Base-by-base conservation (phyloP, 2,329 filamentous ascomycete genomes). In the Leptographium galeiforme region DNA sequence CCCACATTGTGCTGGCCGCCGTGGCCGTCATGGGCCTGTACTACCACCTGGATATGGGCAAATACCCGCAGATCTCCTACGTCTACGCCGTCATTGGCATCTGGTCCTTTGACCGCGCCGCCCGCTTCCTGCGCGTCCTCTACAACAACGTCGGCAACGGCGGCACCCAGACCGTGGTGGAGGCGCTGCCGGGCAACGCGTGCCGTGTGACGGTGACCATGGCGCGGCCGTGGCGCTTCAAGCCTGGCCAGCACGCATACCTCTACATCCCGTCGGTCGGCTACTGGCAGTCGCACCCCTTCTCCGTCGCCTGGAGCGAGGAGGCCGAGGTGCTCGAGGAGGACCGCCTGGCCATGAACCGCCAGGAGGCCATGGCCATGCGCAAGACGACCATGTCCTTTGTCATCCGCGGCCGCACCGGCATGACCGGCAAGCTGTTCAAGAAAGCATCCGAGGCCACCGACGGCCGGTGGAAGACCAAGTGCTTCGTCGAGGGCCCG, bases 291-390 rank as follows among this genome's bases (percentile, higher is more conserved):
- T 88, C 84, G 48, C 86, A 91, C 63, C 86, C 86, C 1, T 90
- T 90, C 70, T 87, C 85, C 3, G 74, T 89, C 45, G 84, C 84
- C 39, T 91, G 86, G 86, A 83, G 80, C 58, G 82, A 88, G 56
- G 83, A 87, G 57, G 74, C 72, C 44, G 75, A 78, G 55, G 67
- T 72, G 50, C 61, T 70, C 13, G 69, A 68, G 51, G 64, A 67
- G 12, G 78, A 82, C 57, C 79, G 77, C 66, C 68, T 82, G 41
- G 75, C 76, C n/a, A 76, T 78, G 68, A 76, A 72, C 58, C 72
- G 76, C 49, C 76, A 81, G 58, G 79, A 84, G 55, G 70, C 81
- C 40, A 67, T 78, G 30, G 72, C 67, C 63, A 79, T 73, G 73
- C 74, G 72, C 69, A 87, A 79, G 67, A 79, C 77, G 12, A 75